Conservation (phyloP, 306 rosid species). For the Begonia masoniana region DNA sequence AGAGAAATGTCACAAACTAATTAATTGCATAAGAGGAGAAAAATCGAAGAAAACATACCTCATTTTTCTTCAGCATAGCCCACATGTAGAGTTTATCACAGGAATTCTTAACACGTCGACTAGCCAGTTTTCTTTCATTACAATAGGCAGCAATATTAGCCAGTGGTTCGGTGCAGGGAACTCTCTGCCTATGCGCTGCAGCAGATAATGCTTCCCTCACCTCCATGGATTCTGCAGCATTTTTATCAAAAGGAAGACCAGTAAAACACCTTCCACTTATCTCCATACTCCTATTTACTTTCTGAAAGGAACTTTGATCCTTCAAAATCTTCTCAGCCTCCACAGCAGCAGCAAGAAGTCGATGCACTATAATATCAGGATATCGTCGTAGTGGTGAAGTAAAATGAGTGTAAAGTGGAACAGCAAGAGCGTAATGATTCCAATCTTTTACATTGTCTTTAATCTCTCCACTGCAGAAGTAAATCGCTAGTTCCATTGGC, state of each 20-base stretch:
- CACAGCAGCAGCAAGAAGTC: slow-evolving; percentile 59
- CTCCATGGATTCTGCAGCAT: slow-evolving; percentile 57
- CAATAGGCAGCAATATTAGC: slow-evolving; percentile 48
- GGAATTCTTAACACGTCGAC: slow-evolving; percentile 63
- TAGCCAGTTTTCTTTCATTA: slow-evolving; percentile 69
- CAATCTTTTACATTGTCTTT: slow-evolving; percentile 31
- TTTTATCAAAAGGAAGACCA: slow-evolving; percentile 48
- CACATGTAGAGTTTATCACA: slow-evolving; percentile 72
- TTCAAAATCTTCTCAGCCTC: slow-evolving; percentile 73
- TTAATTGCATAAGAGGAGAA: too few relatives aligned
- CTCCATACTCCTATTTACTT: slow-evolving; percentile 17
- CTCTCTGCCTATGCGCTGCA: slow-evolving; percentile 52
- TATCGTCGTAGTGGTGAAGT: slow-evolving; percentile 86
- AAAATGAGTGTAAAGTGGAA: slow-evolving; percentile 80
- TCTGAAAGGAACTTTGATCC: slow-evolving; percentile 18
- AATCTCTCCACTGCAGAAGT: slow-evolving; percentile 68
- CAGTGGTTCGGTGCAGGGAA: slow-evolving; percentile 44
- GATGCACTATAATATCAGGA: slow-evolving; percentile 90
- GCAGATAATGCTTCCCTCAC: slow-evolving; percentile 47
- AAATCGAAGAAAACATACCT: slow-evolving; percentile 26
- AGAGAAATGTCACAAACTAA: too few relatives aligned
- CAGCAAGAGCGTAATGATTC: slow-evolving; percentile 73
- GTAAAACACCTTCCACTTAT: slow-evolving; percentile 45
- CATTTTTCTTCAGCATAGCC: slow-evolving; percentile 53
- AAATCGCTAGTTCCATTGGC: slow-evolving; percentile 73